Conservation (phyloP, 2,329 filamentous ascomycete species). For the Aspergillus uvarum region DNA sequence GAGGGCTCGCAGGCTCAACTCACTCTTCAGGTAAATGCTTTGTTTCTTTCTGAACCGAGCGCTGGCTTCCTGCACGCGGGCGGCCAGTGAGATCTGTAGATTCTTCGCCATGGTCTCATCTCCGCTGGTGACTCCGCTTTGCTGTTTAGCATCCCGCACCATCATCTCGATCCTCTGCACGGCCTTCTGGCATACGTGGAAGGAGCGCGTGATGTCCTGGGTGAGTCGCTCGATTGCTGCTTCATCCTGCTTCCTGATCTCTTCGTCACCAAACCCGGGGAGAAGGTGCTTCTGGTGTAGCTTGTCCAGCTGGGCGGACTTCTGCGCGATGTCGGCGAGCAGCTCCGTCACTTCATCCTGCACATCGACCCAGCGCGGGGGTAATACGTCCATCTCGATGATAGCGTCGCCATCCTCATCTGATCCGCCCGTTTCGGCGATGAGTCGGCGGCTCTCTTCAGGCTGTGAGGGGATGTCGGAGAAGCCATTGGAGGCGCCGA, state of each 20-base stretch:
- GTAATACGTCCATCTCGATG: slow-evolving; percentile 97
- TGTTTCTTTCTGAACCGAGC: slow-evolving; percentile 95
- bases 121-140: slow-evolving; percentile 69
- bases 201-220: slow-evolving; percentile 81
- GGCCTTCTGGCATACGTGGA: slow-evolving; percentile 84
- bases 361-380: slow-evolving; percentile 92
- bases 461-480: slow-evolving; percentile 59
- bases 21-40: slow-evolving; percentile 92
- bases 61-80: slow-evolving; percentile 87
- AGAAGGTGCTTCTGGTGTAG: slow-evolving; percentile 96
- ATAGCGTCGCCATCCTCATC: slow-evolving; percentile 85
- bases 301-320: slow-evolving; percentile 82
- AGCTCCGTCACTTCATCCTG: slow-evolving; percentile 89
- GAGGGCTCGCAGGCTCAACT: slow-evolving; percentile 18
- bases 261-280: slow-evolving; percentile 94
- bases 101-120: slow-evolving; percentile 97
- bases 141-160: slow-evolving; percentile 74
- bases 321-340: slow-evolving; percentile 74
- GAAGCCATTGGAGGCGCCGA: slow-evolving; percentile 59
- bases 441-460: slow-evolving; percentile 76
- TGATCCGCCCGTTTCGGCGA: slow-evolving; percentile 70
- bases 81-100: slow-evolving; percentile 86
- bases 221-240: slow-evolving; percentile 86
- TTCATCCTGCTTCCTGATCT: slow-evolving; percentile 82
- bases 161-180: slow-evolving; percentile 87